Evolutionary conservation across 345 rosid genomes (phyloP).

Genomic region (Brassica nigra): DNA sequence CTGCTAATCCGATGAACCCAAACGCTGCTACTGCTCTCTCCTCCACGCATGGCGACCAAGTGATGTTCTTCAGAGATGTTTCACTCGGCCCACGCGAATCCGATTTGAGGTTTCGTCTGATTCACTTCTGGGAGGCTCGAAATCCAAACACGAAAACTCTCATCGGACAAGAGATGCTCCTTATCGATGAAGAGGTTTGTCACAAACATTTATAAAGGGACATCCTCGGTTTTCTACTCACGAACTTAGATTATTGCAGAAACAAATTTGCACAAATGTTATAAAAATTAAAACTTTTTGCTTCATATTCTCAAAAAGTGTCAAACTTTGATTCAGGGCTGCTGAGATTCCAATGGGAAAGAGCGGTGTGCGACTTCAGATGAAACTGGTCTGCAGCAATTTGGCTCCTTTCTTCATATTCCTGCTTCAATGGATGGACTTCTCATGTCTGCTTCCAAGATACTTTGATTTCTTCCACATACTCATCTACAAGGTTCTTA

Average conservation of each 20-base stretch:
- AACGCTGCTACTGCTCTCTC: too few relatives aligned
- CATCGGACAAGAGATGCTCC: too few relatives aligned
- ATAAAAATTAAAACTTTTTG: not conserved
- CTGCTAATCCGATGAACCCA: too few relatives aligned
- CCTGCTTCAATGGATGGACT: conserved; percentile 82
- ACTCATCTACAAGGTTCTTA: conserved; percentile 72
- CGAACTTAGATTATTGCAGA: not conserved
- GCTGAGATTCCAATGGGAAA: conserved; percentile 83
- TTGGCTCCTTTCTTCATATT: conserved; percentile 79
- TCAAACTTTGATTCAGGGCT: conserved; percentile 53
- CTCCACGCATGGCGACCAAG: too few relatives aligned
- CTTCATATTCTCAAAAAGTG: not conserved
- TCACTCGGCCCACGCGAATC: too few relatives aligned
- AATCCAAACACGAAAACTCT: too few relatives aligned
- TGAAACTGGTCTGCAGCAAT: conserved; percentile 84
- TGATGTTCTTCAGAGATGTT: too few relatives aligned
- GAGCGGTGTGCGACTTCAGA: conserved; percentile 68
- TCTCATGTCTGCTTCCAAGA: conserved; percentile 87
- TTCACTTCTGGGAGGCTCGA: too few relatives aligned
- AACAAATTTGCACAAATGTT: not conserved
- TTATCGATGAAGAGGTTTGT: too few relatives aligned
- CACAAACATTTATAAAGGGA: too few relatives aligned
- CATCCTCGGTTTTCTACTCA: not conserved
- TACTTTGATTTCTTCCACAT: conserved; percentile 80
- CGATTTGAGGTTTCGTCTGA: too few relatives aligned